Conservation (phyloP, 2,329 filamentous ascomycete genomes). For the Pseudodiploospora longispora region DNA sequence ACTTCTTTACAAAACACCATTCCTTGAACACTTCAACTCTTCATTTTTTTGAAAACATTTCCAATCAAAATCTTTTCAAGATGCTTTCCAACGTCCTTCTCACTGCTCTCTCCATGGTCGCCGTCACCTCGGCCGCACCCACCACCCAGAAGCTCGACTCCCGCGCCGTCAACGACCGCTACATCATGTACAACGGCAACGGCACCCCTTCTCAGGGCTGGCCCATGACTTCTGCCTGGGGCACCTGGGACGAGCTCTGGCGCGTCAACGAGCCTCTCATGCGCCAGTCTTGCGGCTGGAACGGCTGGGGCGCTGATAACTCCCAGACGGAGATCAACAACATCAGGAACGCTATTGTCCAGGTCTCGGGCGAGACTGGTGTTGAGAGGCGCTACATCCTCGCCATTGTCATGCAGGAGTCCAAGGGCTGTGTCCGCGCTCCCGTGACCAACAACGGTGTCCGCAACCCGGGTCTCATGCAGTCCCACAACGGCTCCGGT, state of each 20-base stretch:
- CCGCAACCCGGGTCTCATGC: slow-evolving; percentile 34
- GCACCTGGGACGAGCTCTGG: slow-evolving; percentile 6
- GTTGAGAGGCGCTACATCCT: slow-evolving; percentile 35
- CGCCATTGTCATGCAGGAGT: slow-evolving; percentile 36
- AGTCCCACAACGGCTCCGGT: slow-evolving; percentile 26
- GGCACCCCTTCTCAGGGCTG: slow-evolving; percentile 5
- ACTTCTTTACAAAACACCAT: too few relatives aligned
- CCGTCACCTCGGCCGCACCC: too few relatives aligned
- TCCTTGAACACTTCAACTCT: too few relatives aligned
- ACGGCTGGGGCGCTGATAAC: slow-evolving; percentile 1
- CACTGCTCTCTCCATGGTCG: too few relatives aligned
- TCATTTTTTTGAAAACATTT: too few relatives aligned
- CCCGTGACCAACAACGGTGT: slow-evolving; percentile 31
- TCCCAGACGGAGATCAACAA: slow-evolving; percentile 6
- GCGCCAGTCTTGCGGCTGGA: slow-evolving; percentile 10
- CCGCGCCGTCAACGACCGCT: too few relatives aligned
- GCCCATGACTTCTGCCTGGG: slow-evolving; percentile 1
- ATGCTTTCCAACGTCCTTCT: too few relatives aligned
- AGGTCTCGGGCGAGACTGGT: slow-evolving; percentile 17
- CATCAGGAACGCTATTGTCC: slow-evolving; percentile 20
- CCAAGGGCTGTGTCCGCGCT: slow-evolving; percentile 36
- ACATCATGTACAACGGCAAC: slow-evolving; percentile 1
- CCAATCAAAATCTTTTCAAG: too few relatives aligned
- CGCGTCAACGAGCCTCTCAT: slow-evolving; percentile 11
- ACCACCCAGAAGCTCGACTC: too few relatives aligned